Evolutionary conservation across 2,329 filamentous ascomycete species (phyloP).

Genomic region (Neobulgaria alba): DNA sequence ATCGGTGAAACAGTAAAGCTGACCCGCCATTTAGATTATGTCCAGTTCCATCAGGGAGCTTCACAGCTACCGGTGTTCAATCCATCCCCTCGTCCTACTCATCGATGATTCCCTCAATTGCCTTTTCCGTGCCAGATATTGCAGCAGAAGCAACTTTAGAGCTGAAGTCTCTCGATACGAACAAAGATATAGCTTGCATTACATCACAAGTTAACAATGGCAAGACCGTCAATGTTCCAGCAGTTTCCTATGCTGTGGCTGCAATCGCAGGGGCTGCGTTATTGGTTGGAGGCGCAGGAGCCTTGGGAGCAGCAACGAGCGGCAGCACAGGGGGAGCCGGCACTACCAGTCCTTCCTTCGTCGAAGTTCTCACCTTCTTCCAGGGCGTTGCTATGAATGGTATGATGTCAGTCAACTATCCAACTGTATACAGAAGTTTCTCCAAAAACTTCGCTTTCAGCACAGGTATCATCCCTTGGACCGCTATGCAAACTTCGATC

Average conservation of each 20-base stretch:
- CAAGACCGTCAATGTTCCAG: slow-evolving; percentile 66
- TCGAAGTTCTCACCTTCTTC: slow-evolving; percentile 80
- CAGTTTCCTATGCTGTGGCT: slow-evolving; percentile 75
- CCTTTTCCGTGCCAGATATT: slow-evolving; percentile 85
- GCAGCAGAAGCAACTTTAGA: slow-evolving; percentile 75
- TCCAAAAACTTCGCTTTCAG: slow-evolving; percentile 91
- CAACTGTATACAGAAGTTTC: slow-evolving; percentile 81
- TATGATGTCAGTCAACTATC: slow-evolving; percentile 88
- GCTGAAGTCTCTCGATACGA: slow-evolving; percentile 53
- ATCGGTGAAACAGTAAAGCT: neutral
- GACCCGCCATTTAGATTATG: neutral
- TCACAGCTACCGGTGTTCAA: slow-evolving; percentile 64
- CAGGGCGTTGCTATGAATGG: slow-evolving; percentile 92
- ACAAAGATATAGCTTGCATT: slow-evolving; percentile 68
- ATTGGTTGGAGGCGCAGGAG: slow-evolving; percentile 61
- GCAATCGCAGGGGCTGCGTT: slow-evolving; percentile 81
- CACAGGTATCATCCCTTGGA: slow-evolving; percentile 75
- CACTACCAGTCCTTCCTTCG: slow-evolving; percentile 72
- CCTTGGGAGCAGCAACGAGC: slow-evolving; percentile 49
- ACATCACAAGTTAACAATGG: slow-evolving; percentile 77
- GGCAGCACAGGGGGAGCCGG: slow-evolving; percentile 46
- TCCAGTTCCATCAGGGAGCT: slow-evolving; percentile 63
- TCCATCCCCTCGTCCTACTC: slow-evolving; percentile 64
- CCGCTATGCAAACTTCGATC: slow-evolving; percentile 69
- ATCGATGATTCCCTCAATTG: slow-evolving; percentile 73